Evolutionary conservation across 2,329 filamentous ascomycete species (phyloP), one percentile per base, ranked within the genome.

Genomic region (Penicillium crustosum): DNA sequence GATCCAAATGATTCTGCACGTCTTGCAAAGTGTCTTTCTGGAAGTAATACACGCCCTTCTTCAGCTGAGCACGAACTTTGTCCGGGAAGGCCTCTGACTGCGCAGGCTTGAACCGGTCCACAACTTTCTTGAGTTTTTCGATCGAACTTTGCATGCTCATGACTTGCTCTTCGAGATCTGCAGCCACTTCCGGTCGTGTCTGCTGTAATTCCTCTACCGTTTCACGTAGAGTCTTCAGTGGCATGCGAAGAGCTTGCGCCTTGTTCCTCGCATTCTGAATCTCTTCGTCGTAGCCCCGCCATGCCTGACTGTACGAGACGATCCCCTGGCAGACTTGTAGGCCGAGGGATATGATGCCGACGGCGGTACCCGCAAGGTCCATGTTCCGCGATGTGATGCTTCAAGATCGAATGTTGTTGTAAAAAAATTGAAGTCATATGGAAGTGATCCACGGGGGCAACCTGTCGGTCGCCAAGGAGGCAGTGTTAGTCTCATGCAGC

Each of bases 331-430:
- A 61, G 31, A 59, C 55, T 27, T 49, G 41, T n/a, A 63, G 33
- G 4, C 61, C 61, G 7, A 63, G 29, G 6, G 59, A 63, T 21
- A 61, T 57, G 19, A 62, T 44, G 13, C 59, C 56, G 29, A 60
- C 59, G 8, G 49, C 56, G 39, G 51, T 57, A 23, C 61, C 57
- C 13, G 59, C 59, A 25, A 61, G 39, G 0, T 42, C 38, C 39
- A 42, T 42, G 6, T 42, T 25, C 9, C 8, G 9, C 4, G 36
- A 39, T 19, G 10, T n/a, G 4, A 6, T 39, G 2, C 2, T 2
- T 39, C n/a, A 3, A 39, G n/a, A 39, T 39, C n/a, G n/a, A 39
- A 39, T 38, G 35, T 35, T 17, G 8, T n/a, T n/a, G 17, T n/a
- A 19, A n/a, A 38, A 19, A 2, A 6, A 19, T 38, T 38, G 19